Percentiles rank a stretch among this genome's conserved stretches.
Conservation (phyloP, 257 asterid genomes). For the Echites panduratus region DNA sequence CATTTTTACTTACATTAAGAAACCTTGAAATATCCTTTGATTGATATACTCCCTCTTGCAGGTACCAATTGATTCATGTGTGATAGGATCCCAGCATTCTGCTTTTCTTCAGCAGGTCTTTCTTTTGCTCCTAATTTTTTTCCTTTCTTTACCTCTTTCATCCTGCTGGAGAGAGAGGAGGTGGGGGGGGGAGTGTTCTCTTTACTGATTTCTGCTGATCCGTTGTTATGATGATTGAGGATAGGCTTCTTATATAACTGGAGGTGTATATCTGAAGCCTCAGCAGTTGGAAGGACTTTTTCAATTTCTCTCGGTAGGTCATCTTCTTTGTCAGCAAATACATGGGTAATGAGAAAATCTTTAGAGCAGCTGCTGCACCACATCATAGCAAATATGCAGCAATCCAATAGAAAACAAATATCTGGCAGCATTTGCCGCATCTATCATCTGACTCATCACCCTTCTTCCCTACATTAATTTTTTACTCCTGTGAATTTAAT, state of each 20-base stretch:
- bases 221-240: conserved; percentile 19
- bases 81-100: conserved; percentile 79
- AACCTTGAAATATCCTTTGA: background rate
- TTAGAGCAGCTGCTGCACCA: no score
- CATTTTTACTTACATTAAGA: background rate
- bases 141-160: background rate
- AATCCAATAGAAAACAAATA: no score
- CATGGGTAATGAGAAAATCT: no score
- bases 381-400: no score
- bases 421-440: no score
- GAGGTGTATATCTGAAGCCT: conserved; percentile 90
- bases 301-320: conserved; percentile 71
- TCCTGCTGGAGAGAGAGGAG: no score
- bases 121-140: conserved; percentile 5
- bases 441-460: no score
- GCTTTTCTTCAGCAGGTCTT: conserved; percentile 94
- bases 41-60: conserved; percentile 25
- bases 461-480: no score
- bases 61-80: conserved; percentile 90
- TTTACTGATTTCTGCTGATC: conserved; percentile 15
- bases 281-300: conserved; percentile 67
- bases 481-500: no score
- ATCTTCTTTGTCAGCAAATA: conserved; percentile 16
- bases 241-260: conserved; percentile 90
- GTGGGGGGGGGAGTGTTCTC: background rate